Base-by-base conservation (phyloP, 805 yeast species). In the Pichia rugopelliculosa region DNA sequence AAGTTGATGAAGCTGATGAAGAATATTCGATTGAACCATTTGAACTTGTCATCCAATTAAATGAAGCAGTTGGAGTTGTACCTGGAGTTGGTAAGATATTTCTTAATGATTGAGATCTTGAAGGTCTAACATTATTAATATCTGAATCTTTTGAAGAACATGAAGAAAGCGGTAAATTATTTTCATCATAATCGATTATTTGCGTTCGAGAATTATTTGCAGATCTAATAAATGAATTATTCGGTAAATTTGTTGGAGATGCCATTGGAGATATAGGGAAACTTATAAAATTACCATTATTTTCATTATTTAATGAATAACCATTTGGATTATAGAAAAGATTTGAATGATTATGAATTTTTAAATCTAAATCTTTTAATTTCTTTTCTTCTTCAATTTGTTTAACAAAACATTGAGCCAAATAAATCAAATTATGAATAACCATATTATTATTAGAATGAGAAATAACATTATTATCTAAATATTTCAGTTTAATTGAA, bases 81-180 rank as follows among this genome's bases (percentile, higher is more conserved):
- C 67, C 66, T 7, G 68, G 68, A 18, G 68, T 63, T 22, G 62
- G 58, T 13, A 60, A 50, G 20, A 41, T 41, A 17, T 45, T 40
- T 41, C 60, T 47, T 42, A 55, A 48, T 11, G 62, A 55, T 42
- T 59, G 60, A 6, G 59, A 50, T 46, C 63, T 53, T 10, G 61
- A 52, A 40, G 43, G 52, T 17, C 53, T 46, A 30, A 38, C 45
- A 39, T 21, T 22, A 24, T 23, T 27, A 18, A 7, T 18, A 36
- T 36, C 37, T 5, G 9, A 18, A 36, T 36, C 37, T 36, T 23
- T 41, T 24, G 47, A 42, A 15, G 18, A n/a, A n/a, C n/a, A n/a
- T n/a, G n/a, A n/a, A n/a, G n/a, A n/a, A n/a, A n/a, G 6, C n/a
- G 18, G n/a, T 15, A 18, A 15, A 4, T 6, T 6, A 30, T 30